Evolutionary conservation across 148 eudicot species (phyloP), one percentile per base, ranked within the genome.

Genomic region (Rhododendron molle): DNA sequence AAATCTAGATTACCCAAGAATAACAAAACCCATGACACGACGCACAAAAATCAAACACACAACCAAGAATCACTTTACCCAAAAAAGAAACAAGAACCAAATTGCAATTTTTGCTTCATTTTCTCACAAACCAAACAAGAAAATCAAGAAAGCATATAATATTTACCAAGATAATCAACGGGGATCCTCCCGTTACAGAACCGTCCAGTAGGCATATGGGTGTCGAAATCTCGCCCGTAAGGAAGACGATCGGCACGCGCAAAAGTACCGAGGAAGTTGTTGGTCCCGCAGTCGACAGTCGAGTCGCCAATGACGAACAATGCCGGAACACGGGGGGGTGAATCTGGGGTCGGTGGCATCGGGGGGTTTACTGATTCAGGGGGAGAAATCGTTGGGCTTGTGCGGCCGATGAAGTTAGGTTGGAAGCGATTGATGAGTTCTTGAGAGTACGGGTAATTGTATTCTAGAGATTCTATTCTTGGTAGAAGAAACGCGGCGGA

Each of bases 181-280:
- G 98, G 96, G 46, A 94, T 91, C 84, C 98, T 92, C 3, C 99
- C 99, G 87, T 97, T 95, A 52, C 90, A 94, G 81, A 97, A 97
- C 1, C 99, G 88, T 28, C 99, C 99, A 82, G 98, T 93, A 69
- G 99, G 99, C 26, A 14, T 86, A 80, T 89, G 94, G 40, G 98
- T 93, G 65, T 97, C 99, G 81, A 97, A 97, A 36, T 97, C 99
- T 50, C 94, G 88, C 3, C 99, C 99, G 40, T 97, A 97, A 18
- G 98, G 99, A 43, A 86, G 92, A 40, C 93, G 92, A 88, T 97
- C 98, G 20, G 98, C 98, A 2, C 99, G 93, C 7, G 98, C 98
- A 0, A 97, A 89, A n/a, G 99, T 97, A 1, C 98, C 98, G 11
- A 97, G 94, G 81, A 91, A 95, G 77, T 97, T 95, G 82, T 97